Evolutionary conservation across 345 rosid genomes (phyloP).

Genomic region (Arabis alpina): DNA sequence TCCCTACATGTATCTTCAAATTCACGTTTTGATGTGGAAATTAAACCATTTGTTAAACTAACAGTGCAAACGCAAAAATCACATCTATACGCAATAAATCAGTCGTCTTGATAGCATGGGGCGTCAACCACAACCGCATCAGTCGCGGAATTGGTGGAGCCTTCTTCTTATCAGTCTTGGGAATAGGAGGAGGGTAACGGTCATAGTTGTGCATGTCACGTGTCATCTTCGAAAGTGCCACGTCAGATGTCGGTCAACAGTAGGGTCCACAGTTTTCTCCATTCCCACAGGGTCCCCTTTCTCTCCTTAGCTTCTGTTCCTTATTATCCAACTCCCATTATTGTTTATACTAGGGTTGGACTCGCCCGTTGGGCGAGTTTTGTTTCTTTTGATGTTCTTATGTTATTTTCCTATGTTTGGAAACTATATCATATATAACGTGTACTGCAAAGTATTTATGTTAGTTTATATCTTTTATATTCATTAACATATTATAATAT

Average conservation of each 20-base stretch:
- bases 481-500: too few species aligned
- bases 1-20: slow-evolving; percentile 25
- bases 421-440: too few species aligned
- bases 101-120: too few species aligned
- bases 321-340: not conserved
- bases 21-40: not conserved
- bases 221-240: slow-evolving; percentile 13
- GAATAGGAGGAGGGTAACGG: slow-evolving; percentile 16
- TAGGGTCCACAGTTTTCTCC: slow-evolving; percentile 14
- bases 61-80: not conserved
- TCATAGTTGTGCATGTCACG: slow-evolving; percentile 11
- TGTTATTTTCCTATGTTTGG: too few species aligned
- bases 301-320: slow-evolving; percentile 16
- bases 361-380: too few species aligned
- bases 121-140: not conserved
- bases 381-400: too few species aligned
- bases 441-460: too few species aligned
- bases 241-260: slow-evolving; percentile 34
- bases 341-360: too few species aligned
- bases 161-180: not conserved
- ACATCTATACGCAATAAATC: not conserved
- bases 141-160: too few species aligned
- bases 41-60: not conserved
- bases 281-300: not conserved
- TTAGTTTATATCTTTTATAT: too few species aligned